phyloP scores from a whole-genome alignment of 768 basidiomycete species.

The Lactifluus echinatus region DNA sequence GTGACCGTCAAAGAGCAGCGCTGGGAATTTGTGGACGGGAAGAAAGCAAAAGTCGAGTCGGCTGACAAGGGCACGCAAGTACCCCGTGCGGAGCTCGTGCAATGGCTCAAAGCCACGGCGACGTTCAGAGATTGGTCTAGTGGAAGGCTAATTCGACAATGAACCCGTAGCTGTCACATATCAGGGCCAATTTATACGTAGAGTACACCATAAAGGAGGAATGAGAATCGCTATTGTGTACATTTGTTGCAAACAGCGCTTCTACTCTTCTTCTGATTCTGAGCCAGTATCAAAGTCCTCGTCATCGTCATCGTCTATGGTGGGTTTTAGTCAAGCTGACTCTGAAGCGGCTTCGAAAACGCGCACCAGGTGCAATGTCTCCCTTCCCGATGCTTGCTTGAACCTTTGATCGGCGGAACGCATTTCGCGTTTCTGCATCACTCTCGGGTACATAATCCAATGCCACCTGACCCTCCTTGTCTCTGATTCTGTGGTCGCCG shows the following conservation, averaged over 20 bases:
- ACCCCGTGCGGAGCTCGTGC: slow-evolving; percentile 27
- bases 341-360: not conserved
- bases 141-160: slow-evolving; percentile 25
- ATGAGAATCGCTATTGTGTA: slow-evolving; percentile 15
- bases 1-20: slow-evolving; percentile 89
- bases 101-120: slow-evolving; percentile 28
- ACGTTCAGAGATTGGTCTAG: slow-evolving; percentile 28
- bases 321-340: not conserved
- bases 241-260: not conserved
- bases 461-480: slow-evolving; percentile 55
- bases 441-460: slow-evolving; percentile 46
- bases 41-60: slow-evolving; percentile 50
- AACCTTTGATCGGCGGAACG: slow-evolving; percentile 49
- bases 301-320: slow-evolving; percentile 24
- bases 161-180: slow-evolving; percentile 16
- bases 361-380: slow-evolving; percentile 59
- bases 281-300: slow-evolving; percentile 14
- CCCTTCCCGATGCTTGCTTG: slow-evolving; percentile 41
- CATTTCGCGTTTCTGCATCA: slow-evolving; percentile 41
- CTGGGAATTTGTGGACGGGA: slow-evolving; percentile 67
- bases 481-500: slow-evolving; percentile 46
- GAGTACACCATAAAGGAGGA: slow-evolving; percentile 6
- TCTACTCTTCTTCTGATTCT: slow-evolving; percentile 25
- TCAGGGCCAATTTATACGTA: not conserved
- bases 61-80: slow-evolving; percentile 42